These are phyloP conservation scores for Trichoderma semiorbis DNA, from an alignment of 2,329 filamentous ascomycete genomes.

Conservation along the genomic window DNA sequence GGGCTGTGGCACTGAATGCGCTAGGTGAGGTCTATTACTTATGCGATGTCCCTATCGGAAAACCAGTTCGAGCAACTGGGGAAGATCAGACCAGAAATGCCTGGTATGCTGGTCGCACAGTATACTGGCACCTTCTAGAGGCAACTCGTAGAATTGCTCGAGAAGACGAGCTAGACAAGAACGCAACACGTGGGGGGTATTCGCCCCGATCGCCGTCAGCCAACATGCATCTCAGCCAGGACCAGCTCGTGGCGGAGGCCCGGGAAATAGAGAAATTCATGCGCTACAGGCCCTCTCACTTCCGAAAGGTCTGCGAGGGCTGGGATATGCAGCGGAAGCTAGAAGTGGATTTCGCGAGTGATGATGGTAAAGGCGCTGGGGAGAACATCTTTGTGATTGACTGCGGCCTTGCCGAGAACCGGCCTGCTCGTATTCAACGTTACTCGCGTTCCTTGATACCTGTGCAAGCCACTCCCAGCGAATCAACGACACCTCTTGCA, in stretches of 20 bases:
- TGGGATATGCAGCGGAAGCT: slow-evolving; percentile 91
- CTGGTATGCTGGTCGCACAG: slow-evolving; percentile 76
- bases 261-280: slow-evolving; percentile 77
- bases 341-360: slow-evolving; percentile 84
- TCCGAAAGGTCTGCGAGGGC: slow-evolving; percentile 71
- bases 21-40: slow-evolving; percentile 89
- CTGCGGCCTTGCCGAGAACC: slow-evolving; percentile 63
- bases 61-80: slow-evolving; percentile 45
- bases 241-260: slow-evolving; percentile 72
- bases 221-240: slow-evolving; percentile 65
- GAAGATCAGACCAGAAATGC: slow-evolving; percentile 63
- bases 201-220: slow-evolving; percentile 76
- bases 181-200: slow-evolving; percentile 68
- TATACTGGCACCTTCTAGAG: slow-evolving; percentile 79
- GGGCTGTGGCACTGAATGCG: slow-evolving; percentile 92
- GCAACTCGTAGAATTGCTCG: slow-evolving; percentile 68
- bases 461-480: slow-evolving; percentile 19
- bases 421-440: slow-evolving; percentile 42
- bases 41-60: slow-evolving; percentile 62
- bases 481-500: slow-evolving; percentile 10
- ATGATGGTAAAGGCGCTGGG: slow-evolving; percentile 71
- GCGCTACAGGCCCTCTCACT: slow-evolving; percentile 69
- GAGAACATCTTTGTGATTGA: slow-evolving; percentile 73
- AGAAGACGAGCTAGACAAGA: slow-evolving; percentile 69
- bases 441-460: slow-evolving; percentile 37